These are phyloP conservation scores for Groenewaldozyma sp. DNA, from an alignment of 1,139 yeast species.

Conservation along the genomic window DNA sequence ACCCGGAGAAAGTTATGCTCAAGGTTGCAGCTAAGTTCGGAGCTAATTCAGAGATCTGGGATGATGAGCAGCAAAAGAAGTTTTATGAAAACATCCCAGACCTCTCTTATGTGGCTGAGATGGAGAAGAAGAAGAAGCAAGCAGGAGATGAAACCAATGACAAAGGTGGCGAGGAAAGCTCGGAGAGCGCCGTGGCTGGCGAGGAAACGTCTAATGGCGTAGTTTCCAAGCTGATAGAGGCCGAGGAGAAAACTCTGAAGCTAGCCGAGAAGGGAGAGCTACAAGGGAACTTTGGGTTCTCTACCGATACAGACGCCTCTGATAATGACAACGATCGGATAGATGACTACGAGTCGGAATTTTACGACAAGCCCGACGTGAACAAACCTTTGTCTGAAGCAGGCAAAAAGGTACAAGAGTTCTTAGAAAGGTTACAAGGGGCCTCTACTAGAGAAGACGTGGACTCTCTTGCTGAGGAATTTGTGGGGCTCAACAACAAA, in stretches of 20 bases:
- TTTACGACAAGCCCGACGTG: constrained; percentile 5
- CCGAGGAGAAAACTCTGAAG: background rate
- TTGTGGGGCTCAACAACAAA: constrained; percentile 56
- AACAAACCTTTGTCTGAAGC: constrained; percentile 8
- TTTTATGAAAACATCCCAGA: constrained; percentile 49
- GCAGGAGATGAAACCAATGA: constrained; percentile 20
- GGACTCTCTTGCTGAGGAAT: constrained; percentile 49
- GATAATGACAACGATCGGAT: constrained; percentile 12
- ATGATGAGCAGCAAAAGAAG: constrained; percentile 48
- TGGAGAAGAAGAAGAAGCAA: constrained; percentile 4
- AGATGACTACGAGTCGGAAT: constrained; percentile 11
- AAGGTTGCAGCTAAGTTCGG: constrained; percentile 18
- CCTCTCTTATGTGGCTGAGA: constrained; percentile 17
- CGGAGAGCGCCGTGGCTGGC: background rate
- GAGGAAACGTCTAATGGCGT: too few species aligned
- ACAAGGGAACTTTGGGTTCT: background rate
- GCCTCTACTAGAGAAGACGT: constrained; percentile 38
- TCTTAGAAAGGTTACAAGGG: constrained; percentile 17
- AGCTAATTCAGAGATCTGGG: constrained; percentile 46
- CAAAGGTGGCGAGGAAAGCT: background rate
- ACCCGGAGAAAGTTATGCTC: constrained; percentile 20
- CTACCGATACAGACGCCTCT: constrained; percentile 6
- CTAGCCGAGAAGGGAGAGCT: constrained; percentile 6
- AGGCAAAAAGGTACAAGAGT: constrained; percentile 10
- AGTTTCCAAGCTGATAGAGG: background rate